Percentiles rank a stretch among this genome's conserved stretches.
Conservation (phyloP, 106 monocot genomes). For the Alisma plantagoaquatica region DNA sequence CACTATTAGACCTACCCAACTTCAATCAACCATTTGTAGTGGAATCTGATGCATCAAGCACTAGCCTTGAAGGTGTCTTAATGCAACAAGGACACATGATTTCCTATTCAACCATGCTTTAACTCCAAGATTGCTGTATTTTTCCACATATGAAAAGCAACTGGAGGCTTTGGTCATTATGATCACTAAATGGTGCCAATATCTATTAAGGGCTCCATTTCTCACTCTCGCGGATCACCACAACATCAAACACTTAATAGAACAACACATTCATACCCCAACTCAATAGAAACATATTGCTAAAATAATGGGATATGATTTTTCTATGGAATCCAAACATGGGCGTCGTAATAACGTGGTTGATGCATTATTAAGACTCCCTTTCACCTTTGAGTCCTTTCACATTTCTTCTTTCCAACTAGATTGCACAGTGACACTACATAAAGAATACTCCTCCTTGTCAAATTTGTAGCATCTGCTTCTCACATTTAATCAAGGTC, state of each 20-base stretch:
- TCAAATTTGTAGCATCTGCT: too few species aligned
- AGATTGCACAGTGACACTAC: not conserved
- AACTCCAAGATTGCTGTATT: not conserved
- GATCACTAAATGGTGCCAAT: slow-evolving; percentile 3
- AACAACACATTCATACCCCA: not conserved
- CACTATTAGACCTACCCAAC: not conserved
- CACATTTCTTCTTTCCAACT: too few species aligned
- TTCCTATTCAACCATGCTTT: slow-evolving; percentile 1
- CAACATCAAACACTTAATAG: slow-evolving; percentile 3
- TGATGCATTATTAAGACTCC: not conserved
- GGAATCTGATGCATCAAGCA: not conserved
- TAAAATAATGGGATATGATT: slow-evolving; percentile 3
- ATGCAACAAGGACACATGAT: not conserved
- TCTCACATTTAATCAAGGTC: not conserved
- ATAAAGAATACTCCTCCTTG: not conserved
- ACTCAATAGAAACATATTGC: not conserved
- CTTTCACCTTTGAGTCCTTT: too few species aligned
- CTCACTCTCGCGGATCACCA: not conserved
- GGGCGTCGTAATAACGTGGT: not conserved
- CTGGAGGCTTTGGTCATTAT: not conserved
- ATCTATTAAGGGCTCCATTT: not conserved
- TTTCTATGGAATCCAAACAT: not conserved
- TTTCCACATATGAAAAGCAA: slow-evolving; percentile 2
- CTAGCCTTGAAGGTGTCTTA: not conserved
- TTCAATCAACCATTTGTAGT: not conserved